Base-by-base conservation (phyloP, 2,329 filamentous ascomycete genomes). In the Coleophoma eucalyptorum region DNA sequence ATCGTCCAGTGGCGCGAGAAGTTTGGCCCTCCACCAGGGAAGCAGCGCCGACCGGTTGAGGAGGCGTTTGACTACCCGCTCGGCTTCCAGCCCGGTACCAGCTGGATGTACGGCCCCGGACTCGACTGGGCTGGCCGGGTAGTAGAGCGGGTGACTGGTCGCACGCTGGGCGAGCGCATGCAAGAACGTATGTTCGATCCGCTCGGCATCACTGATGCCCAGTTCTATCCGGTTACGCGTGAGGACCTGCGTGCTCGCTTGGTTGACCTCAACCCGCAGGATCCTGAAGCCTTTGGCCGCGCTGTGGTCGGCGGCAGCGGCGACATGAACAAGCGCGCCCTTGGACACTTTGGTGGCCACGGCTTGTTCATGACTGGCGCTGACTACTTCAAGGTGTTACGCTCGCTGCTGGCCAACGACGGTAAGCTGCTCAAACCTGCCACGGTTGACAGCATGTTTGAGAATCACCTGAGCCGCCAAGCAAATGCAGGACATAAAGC, bases 341-440 rank as follows among this genome's bases (percentile, higher is more conserved):
- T 37, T 4, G 49, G 43, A 6, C 6, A 62, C 5, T 57, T 62
- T 41, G 69, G 67, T 40, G 69, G 69, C 0, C 64, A 69, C 50
- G 69, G 68, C 6, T 50, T 67, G 18, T 67, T 60, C 43, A 63
- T 62, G 5, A 59, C 63, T 1, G 62, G 70, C 12, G 43, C 52
- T 0, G 67, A 73, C 18, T 79, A 73, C 49, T 50, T 72, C 48
- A 67, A 67, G 37, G 58, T 80, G 4, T 56, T 76, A 4, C 65
- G 62, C 7, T 76, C 73, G 4, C 58, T 81, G 1, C 66, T 80
- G 0, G 63, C 65, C 4, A 71, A 80, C 46, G 76, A 80, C 48
- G 73, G 70, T 11, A 72, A 67, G 37, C 55, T 80, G 1, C 68
- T 81, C 11, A 67, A 63, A 32, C 65, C 66, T 0, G 62, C 62